Conservation (phyloP, 352 stramenopile species). For the Globisporangium cylindrosporum region DNA sequence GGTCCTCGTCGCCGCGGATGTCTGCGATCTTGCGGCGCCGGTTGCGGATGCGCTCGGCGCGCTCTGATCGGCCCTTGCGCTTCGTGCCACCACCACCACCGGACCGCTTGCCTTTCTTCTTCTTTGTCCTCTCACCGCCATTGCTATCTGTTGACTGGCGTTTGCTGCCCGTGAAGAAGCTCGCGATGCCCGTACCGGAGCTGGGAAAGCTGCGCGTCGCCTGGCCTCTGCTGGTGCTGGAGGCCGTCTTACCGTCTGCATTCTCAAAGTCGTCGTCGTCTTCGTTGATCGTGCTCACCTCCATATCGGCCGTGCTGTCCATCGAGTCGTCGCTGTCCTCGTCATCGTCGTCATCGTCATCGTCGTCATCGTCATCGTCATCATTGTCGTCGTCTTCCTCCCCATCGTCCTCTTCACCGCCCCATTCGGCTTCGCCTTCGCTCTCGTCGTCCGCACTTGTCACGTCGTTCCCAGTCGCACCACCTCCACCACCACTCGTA, state of each 20-base stretch:
- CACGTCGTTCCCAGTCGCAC: not conserved
- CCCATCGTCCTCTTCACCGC: slow-evolving; percentile 12
- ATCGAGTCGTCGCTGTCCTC: slow-evolving; percentile 22
- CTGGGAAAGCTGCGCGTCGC: not conserved
- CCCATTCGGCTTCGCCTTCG: slow-evolving; percentile 26
- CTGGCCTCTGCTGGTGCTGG: not conserved
- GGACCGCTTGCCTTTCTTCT: not conserved
- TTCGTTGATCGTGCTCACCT: slow-evolving; percentile 18
- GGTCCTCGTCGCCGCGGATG: slow-evolving; percentile 63
- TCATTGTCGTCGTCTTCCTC: slow-evolving; percentile 18
- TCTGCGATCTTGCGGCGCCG: slow-evolving; percentile 62
- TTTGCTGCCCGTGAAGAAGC: slow-evolving; percentile 7
- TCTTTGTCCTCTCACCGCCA: slow-evolving; percentile 2
- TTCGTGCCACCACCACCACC: slow-evolving; percentile 13
- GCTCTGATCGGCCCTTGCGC: slow-evolving; percentile 21
- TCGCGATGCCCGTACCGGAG: not conserved
- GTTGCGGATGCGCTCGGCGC: slow-evolving; percentile 32
- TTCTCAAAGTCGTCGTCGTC: slow-evolving; percentile 12
- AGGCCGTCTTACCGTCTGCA: not conserved
- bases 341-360: slow-evolving; percentile 19
- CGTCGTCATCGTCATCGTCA: slow-evolving; percentile 22
- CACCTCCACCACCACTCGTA: too few relatives aligned
- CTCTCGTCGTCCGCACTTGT: slow-evolving; percentile 13
- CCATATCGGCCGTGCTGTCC: slow-evolving; percentile 16
- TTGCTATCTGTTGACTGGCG: not conserved